These are phyloP conservation scores for Uronychia binucleata DNA, from an alignment of 73 alveolate genomes.

Conservation along the genomic window DNA sequence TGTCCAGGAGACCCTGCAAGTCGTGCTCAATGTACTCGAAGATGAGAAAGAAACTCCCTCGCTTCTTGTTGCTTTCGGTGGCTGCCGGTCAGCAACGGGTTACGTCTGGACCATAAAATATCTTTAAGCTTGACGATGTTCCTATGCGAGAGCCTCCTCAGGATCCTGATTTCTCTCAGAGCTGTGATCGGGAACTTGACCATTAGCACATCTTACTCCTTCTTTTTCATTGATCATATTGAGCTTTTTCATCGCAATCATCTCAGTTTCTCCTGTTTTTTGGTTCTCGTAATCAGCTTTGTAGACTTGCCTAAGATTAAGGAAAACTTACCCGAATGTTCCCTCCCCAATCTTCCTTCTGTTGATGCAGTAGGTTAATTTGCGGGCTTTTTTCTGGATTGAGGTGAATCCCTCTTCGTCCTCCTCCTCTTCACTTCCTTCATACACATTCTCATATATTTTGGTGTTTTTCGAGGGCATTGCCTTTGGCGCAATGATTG, in stretches of 20 bases:
- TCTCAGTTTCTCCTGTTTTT: slow-evolving; percentile 32
- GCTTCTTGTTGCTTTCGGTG: slow-evolving; percentile 67
- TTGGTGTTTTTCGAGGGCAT: too few relatives aligned
- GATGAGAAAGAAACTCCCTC: slow-evolving; percentile 91
- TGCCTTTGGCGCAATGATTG: too few relatives aligned
- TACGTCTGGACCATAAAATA: slow-evolving; percentile 62
- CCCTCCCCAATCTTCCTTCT: slow-evolving; percentile 50
- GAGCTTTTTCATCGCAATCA: slow-evolving; percentile 87
- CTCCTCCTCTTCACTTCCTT: background rate
- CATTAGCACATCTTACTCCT: slow-evolving; percentile 58
- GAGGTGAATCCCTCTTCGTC: background rate
- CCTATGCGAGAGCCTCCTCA: slow-evolving; percentile 86
- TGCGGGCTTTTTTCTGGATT: background rate
- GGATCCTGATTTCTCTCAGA: slow-evolving; percentile 92
- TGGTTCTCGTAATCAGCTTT: slow-evolving; percentile 26
- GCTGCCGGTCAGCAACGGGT: slow-evolving; percentile 39
- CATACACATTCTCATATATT: background rate
- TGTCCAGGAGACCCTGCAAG: slow-evolving; percentile 82
- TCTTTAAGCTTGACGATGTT: slow-evolving; percentile 89
- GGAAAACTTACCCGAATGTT: slow-evolving; percentile 43
- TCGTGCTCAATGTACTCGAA: slow-evolving; percentile 96
- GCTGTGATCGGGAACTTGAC: slow-evolving; percentile 93
- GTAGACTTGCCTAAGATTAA: slow-evolving; percentile 17
- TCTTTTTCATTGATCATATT: slow-evolving; percentile 87
- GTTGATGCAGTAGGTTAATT: slow-evolving; percentile 10